Evolutionary conservation across 2,329 filamentous ascomycete genomes (phyloP).

Genomic region (Penicillium sp.): DNA sequence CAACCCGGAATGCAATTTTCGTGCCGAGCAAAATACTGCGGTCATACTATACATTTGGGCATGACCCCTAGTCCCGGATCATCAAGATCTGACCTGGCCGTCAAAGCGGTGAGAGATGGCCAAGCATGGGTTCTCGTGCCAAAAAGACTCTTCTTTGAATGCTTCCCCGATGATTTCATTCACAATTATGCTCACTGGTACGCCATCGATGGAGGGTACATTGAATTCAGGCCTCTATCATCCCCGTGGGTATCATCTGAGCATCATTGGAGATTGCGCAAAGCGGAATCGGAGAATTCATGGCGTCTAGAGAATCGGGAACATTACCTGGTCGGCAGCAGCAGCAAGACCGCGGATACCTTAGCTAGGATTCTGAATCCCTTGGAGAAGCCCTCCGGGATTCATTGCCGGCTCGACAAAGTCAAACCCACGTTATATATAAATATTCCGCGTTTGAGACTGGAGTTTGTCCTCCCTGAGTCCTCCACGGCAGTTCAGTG

Average conservation of each 20-base stretch:
- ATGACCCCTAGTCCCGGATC: neutral
- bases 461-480: slow-evolving; percentile 42
- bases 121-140: slow-evolving; percentile 29
- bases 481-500: slow-evolving; percentile 34
- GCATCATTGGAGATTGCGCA: slow-evolving; percentile 25
- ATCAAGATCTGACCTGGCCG: neutral
- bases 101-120: slow-evolving; percentile 4
- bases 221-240: slow-evolving; percentile 29
- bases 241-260: slow-evolving; percentile 24
- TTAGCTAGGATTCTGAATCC: neutral
- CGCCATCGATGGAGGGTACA: slow-evolving; percentile 17
- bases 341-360: neutral
- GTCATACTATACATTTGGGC: slow-evolving; percentile 19
- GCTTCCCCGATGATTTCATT: slow-evolving; percentile 34
- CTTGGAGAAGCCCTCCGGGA: neutral
- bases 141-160: slow-evolving; percentile 18
- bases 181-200: slow-evolving; percentile 46
- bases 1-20: slow-evolving; percentile 18
- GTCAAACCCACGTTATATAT: neutral
- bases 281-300: neutral
- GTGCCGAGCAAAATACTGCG: slow-evolving; percentile 13
- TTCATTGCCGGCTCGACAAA: neutral
- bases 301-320: neutral
- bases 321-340: neutral
- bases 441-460: slow-evolving; percentile 41